Conservation (phyloP, 306 rosid genomes). For the Begonia peltatifolia region DNA sequence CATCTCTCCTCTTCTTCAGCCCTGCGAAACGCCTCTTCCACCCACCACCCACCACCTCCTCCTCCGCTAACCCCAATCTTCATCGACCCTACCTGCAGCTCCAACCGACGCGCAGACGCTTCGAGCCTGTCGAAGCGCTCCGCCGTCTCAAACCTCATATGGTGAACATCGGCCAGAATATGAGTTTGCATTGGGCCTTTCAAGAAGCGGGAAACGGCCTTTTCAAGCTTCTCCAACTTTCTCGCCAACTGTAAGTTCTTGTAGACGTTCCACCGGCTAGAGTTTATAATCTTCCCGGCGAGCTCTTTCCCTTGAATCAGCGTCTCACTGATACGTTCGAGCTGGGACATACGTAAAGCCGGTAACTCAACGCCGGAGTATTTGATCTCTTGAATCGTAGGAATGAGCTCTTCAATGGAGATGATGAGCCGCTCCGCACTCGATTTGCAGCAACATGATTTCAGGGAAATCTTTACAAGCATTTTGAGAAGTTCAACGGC, state of each 20-base stretch:
- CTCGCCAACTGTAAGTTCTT: slow-evolving; percentile 42
- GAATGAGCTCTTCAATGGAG: slow-evolving; percentile 23
- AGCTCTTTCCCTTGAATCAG: slow-evolving; percentile 51
- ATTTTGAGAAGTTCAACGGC: slow-evolving; percentile 56
- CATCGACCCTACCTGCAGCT: slow-evolving; percentile 41
- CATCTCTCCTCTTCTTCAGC: slow-evolving; percentile 33
- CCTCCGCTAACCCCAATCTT: slow-evolving; percentile 47
- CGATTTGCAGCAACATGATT: slow-evolving; percentile 37
- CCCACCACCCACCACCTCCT: slow-evolving; percentile 23
- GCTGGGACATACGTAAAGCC: slow-evolving; percentile 38
- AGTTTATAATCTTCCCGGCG: slow-evolving; percentile 33
- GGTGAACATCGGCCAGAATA: slow-evolving; percentile 70
- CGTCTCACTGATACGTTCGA: slow-evolving; percentile 45
- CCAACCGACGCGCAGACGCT: slow-evolving; percentile 19
- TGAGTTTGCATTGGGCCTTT: slow-evolving; percentile 50
- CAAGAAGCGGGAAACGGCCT: slow-evolving; percentile 33
- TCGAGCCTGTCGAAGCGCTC: slow-evolving; percentile 59
- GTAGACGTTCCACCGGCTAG: slow-evolving; percentile 67
- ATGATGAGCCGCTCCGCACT: slow-evolving; percentile 40
- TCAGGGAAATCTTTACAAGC: slow-evolving; percentile 27
- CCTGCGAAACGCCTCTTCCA: slow-evolving; percentile 54
- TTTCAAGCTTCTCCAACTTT: slow-evolving; percentile 73
- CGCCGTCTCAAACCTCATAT: slow-evolving; percentile 26
- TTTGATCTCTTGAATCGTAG: slow-evolving; percentile 57
- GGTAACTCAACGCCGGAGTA: slow-evolving; percentile 71